These are phyloP conservation scores for Pelargonium fulgidum DNA, from an alignment of 441 rosid genomes.

Conservation along the genomic window DNA sequence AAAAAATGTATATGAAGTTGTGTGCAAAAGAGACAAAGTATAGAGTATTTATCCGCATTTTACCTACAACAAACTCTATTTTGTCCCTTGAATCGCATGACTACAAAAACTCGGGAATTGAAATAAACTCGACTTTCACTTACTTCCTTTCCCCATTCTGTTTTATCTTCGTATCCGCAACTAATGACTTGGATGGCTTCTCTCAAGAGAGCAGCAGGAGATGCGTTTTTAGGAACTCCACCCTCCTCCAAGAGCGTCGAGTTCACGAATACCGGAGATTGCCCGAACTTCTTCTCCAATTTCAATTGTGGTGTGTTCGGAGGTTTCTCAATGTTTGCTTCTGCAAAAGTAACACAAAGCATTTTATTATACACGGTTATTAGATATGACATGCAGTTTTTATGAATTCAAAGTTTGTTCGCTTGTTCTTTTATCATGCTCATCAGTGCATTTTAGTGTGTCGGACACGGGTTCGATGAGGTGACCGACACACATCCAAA, in stretches of 20 bases:
- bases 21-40: too few relatives aligned
- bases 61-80: too few relatives aligned
- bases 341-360: constrained; percentile 26
- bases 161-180: constrained; percentile 92
- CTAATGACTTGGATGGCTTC: constrained; percentile 98
- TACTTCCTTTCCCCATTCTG: constrained; percentile 98
- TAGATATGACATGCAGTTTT: too few relatives aligned
- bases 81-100: too few relatives aligned
- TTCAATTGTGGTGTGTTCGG: constrained; percentile 47
- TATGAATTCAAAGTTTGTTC: too few relatives aligned
- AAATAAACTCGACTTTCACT: not conserved
- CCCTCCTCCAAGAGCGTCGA: constrained; percentile 75
- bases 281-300: constrained; percentile 91
- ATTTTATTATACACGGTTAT: not conserved
- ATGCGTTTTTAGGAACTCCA: constrained; percentile 70
- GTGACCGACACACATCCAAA: too few relatives aligned
- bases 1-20: too few relatives aligned
- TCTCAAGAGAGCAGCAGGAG: constrained; percentile 71
- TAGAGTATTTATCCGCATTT: too few relatives aligned
- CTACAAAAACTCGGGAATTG: too few relatives aligned
- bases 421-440: too few relatives aligned
- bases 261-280: constrained; percentile 75
- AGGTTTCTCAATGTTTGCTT: constrained; percentile 51
- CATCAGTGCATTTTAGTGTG: too few relatives aligned
- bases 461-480: too few relatives aligned